phyloP scores from a whole-genome alignment of 805 yeast species.

The Candida michaelii region DNA sequence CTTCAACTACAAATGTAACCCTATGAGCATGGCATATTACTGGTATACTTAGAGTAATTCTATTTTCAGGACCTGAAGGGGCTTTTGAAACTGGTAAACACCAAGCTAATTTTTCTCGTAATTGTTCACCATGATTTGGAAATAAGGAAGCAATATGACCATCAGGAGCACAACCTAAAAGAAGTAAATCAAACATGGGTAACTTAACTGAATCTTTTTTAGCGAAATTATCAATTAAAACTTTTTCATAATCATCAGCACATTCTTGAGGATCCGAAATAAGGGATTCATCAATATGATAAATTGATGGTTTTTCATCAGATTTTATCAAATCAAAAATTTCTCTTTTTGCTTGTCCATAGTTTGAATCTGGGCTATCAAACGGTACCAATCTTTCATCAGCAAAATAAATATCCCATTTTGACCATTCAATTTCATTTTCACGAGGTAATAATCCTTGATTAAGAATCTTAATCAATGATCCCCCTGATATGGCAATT shows the following conservation, averaged over 20 bases:
- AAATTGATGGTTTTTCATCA: constrained; percentile 64
- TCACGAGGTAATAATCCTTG: constrained; percentile 78
- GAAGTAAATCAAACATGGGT: constrained; percentile 88
- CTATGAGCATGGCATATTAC: constrained; percentile 92
- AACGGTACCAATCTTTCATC: constrained; percentile 95
- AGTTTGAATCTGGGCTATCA: constrained; percentile 78
- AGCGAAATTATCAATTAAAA: constrained; percentile 85
- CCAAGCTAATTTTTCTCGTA: constrained; percentile 93
- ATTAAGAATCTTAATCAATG: constrained; percentile 78
- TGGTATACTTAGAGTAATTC: constrained; percentile 90
- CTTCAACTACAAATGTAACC: constrained; percentile 94
- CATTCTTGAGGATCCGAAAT: constrained; percentile 84
- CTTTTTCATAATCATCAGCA: constrained; percentile 90
- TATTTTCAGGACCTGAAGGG: constrained; percentile 75
- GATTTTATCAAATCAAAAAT: constrained; percentile 69
- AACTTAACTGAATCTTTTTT: constrained; percentile 93
- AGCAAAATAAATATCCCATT: constrained; percentile 95
- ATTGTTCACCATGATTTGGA: constrained; percentile 81
- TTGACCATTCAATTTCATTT: constrained; percentile 80
- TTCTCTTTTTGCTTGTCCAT: constrained; percentile 82
- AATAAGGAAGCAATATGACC: constrained; percentile 97
- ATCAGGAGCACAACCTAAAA: constrained; percentile 97
- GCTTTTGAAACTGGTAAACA: constrained; percentile 90
- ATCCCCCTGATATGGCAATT: constrained; percentile 92
- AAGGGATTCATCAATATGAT: constrained; percentile 76